Conservation (phyloP, 2,329 filamentous ascomycete genomes). For the Rachicladosporium sp. region DNA sequence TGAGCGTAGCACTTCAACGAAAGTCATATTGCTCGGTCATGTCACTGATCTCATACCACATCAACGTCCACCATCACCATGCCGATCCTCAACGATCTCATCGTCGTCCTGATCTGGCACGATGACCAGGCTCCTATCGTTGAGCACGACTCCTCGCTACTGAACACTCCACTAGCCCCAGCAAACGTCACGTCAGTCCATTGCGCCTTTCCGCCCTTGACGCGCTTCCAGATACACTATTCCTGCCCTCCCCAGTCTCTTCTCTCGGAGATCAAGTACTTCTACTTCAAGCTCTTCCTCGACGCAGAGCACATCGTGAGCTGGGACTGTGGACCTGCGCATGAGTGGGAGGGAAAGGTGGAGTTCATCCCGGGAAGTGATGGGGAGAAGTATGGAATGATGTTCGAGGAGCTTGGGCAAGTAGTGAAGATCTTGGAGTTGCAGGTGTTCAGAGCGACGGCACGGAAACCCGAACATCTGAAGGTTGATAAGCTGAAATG, state of each 20-base stretch:
- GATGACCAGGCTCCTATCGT: no score
- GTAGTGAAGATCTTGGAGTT: constrained; percentile 28
- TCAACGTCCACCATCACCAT: no score
- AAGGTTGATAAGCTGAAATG: constrained; percentile 11
- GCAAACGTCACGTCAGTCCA: no score
- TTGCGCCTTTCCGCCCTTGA: constrained; percentile 12
- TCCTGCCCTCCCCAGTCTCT: constrained; percentile 15
- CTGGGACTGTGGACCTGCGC: constrained; percentile 32
- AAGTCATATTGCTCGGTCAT: no score
- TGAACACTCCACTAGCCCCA: no score
- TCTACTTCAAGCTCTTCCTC: constrained; percentile 36
- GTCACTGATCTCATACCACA: no score
- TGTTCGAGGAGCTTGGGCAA: constrained; percentile 20
- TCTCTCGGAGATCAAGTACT: constrained; percentile 13
- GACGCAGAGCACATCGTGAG: constrained; percentile 27
- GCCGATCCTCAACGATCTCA: no score
- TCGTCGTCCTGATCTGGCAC: no score
- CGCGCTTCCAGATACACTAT: constrained; percentile 35
- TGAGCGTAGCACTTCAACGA: no score
- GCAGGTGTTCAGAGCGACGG: constrained; percentile 28
- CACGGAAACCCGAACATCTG: constrained; percentile 26
- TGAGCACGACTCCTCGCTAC: no score
- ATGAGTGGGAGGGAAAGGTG: constrained; percentile 32
- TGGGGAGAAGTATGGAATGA: constrained; percentile 31
- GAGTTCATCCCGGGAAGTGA: constrained; percentile 22